These are phyloP conservation scores for Chlamydomonas reinhardtii DNA, from an alignment of 163 green algal species.

Conservation along the genomic window DNA sequence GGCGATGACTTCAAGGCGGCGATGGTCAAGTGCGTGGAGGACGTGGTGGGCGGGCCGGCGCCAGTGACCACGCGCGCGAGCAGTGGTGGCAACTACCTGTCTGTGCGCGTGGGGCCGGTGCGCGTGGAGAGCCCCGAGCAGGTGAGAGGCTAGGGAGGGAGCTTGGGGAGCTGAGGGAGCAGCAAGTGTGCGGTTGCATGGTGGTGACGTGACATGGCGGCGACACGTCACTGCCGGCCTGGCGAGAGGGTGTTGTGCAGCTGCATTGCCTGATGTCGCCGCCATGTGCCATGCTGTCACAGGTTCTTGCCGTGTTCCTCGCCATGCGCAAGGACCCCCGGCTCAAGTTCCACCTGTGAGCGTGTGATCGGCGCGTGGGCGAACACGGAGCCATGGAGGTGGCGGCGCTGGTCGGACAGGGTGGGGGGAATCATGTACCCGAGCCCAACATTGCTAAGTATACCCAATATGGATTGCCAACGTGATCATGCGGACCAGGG, in stretches of 20 bases:
- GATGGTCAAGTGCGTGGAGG: conserved; percentile 37
- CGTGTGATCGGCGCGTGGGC: not conserved
- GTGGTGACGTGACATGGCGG: no score
- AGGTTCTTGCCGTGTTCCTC: conserved; percentile 32
- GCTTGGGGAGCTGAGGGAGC: not conserved
- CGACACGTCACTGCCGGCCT: no score
- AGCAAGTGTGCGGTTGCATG: no score
- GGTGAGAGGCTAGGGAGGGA: not conserved
- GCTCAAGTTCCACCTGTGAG: conserved; percentile 51
- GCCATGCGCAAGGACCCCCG: conserved; percentile 37
- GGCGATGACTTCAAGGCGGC: conserved; percentile 26
- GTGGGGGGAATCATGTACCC: no score
- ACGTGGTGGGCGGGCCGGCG: not conserved
- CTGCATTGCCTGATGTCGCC: no score
- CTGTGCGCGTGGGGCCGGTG: conserved; percentile 29
- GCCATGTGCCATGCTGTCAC: not conserved
- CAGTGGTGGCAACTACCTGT: conserved; percentile 36
- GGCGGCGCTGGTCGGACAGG: no score
- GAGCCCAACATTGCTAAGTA: no score
- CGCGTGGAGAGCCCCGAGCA: conserved; percentile 16
- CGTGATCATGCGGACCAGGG: no score
- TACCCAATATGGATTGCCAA: no score
- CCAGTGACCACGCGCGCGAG: not conserved
- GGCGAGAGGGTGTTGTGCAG: not conserved
- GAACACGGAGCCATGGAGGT: no score